Base-by-base conservation (phyloP, 345 rosid species). In the Salix suchowensis region DNA sequence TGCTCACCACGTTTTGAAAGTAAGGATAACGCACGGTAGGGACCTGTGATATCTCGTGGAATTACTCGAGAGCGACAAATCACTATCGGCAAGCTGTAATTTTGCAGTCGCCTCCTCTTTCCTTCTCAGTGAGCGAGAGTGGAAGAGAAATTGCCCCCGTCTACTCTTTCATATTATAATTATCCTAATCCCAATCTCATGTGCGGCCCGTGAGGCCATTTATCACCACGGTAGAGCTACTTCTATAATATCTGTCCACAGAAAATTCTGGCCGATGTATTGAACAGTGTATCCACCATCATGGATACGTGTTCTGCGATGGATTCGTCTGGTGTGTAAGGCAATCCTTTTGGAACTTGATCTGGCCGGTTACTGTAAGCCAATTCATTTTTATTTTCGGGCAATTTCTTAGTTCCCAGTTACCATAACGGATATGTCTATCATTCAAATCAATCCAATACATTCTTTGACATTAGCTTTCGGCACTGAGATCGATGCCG, bases 121-220 rank as follows among this genome's bases (percentile, higher is more conserved):
- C 66, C 19, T 37, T 76, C 60, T 18, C 60, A 67, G 76, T 68
- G 55, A 58, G 55, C 23, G 16, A 34, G 10, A 81, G 83, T 77
- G 79, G 82, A 68, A 34, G 80, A 77, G 78, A 84, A 74, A 66
- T 55, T 77, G 77, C 60, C 44, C 40, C 34, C 50, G 24, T 40
- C 44, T 10, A 40, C 44, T 52, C 77, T 34, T 26, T 50, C 68
- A 66, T 30, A 28, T 62, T 71, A 28, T 55, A 62, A 54, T 76
- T 65, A 30, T 67, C 6, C 37, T 5, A 39, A 62, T 61, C 55
- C 42, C 68, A 48, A 65, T 52, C 79, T 19, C 54, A 36, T 75
- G 74, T 72, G 68, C 30, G 6, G 72, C 50, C 30, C 34, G 6
- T 71, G 32, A 67, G 72, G 42, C 32, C 85, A 74, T 77, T 67